Evolutionary conservation across 805 yeast species (phyloP), one percentile per base, ranked within the genome.

Genomic region (Yarrowia sp.): DNA sequence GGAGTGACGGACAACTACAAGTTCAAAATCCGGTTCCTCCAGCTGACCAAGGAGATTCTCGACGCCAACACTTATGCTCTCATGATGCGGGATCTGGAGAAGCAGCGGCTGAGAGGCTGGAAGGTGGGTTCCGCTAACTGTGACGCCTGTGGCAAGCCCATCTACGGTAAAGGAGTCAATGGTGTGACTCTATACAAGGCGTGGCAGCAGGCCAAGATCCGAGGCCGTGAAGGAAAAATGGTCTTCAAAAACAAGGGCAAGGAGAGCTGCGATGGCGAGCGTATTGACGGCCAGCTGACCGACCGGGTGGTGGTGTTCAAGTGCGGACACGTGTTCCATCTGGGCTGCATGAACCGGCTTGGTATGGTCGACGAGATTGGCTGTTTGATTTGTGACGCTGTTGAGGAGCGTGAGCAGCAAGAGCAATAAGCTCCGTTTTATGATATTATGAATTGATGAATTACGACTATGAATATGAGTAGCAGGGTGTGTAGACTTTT

Each of bases 81-180:
- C 80, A 82, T 66, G 75, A 86, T 71, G 48, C 71, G 77, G 12
- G 67, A 70, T 2, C 75, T 87, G 11, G 77, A 81, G 12, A 67
- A 69, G 2, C 77, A 79, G 35, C 77, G 82, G 22, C 68, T 78
- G 0, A 73, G 76, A 38, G 98, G 97, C 0, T 88, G 96, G 91
- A 78, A 86, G 0, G 79, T 81, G 1, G 68, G 80, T 1, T 77
- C 77, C 28, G 77, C 80, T 38, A 83, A 81, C 54, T 92, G 98
- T 73, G 88, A 88, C 36, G 83, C 87, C 0, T 92, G 98, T 74
- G 92, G 90, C 1, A 85, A 85, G 67, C 77, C 77, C 21, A 76
- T 92, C 35, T 87, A 92, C 85, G 97, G 97, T 0, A 73, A 83
- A 1, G 83, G 84, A 1, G 72, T 88, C 2, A 77, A 80, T 24